phyloP scores from a whole-genome alignment of 805 yeast genomes.

The Huiozyma sinensis region DNA sequence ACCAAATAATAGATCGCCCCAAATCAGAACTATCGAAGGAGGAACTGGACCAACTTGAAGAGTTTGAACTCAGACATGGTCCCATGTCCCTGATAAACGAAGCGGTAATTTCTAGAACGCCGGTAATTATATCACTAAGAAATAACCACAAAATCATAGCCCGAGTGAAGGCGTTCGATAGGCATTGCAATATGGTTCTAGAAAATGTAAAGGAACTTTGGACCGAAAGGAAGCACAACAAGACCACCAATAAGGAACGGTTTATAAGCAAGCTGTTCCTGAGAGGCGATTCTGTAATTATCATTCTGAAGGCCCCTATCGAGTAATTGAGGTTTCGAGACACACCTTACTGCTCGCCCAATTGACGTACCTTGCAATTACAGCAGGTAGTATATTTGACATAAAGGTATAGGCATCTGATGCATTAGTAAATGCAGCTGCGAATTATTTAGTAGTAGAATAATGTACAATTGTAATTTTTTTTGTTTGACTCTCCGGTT shows the following conservation, averaged over 20 bases:
- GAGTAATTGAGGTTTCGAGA: slow-evolving; percentile 5
- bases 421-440: too few relatives aligned
- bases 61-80: slow-evolving; percentile 80
- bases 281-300: slow-evolving; percentile 91
- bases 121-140: slow-evolving; percentile 79
- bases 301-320: slow-evolving; percentile 49
- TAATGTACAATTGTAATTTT: too few relatives aligned
- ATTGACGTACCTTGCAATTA: not conserved
- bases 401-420: too few relatives aligned
- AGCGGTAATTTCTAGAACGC: slow-evolving; percentile 63
- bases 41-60: slow-evolving; percentile 75
- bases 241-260: slow-evolving; percentile 52
- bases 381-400: too few relatives aligned
- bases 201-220: slow-evolving; percentile 83
- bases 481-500: too few relatives aligned
- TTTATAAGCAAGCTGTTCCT: slow-evolving; percentile 83
- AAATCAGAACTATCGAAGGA: slow-evolving; percentile 68
- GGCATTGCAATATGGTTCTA: slow-evolving; percentile 88
- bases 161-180: slow-evolving; percentile 86
- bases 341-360: not conserved
- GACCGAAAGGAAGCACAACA: slow-evolving; percentile 62
- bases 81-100: slow-evolving; percentile 84
- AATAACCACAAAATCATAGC: slow-evolving; percentile 89
- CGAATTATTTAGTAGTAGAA: too few relatives aligned
- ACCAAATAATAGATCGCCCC: slow-evolving; percentile 55